Evolutionary conservation across 2,329 filamentous ascomycete species (phyloP).

Genomic region (Fusarium succisae): DNA sequence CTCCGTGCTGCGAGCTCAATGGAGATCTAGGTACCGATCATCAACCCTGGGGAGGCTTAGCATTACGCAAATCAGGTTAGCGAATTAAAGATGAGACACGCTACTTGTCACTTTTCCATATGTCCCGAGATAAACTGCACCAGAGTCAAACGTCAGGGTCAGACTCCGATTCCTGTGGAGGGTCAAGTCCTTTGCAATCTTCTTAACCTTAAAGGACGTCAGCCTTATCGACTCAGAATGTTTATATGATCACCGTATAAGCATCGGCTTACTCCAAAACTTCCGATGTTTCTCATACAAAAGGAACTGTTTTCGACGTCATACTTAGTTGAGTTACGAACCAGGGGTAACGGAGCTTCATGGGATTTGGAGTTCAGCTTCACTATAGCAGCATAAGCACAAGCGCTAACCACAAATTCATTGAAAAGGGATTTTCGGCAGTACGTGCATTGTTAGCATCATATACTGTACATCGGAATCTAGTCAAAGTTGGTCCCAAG

Average conservation of each 20-base stretch:
- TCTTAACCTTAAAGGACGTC: conserved; percentile 5
- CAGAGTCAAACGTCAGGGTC: conserved; percentile 8
- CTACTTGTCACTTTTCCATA: conserved; percentile 28
- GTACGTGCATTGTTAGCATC: neutral
- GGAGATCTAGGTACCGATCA: conserved; percentile 16
- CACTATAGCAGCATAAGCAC: neutral
- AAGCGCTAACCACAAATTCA: neutral
- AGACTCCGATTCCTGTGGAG: conserved; percentile 3
- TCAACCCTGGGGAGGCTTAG: conserved; percentile 12
- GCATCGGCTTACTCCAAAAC: neutral
- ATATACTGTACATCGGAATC: neutral
- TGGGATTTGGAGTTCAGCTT: neutral
- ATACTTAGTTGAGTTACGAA: neutral
- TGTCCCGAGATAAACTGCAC: neutral
- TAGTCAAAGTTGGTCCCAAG: neutral
- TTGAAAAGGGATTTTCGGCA: no score
- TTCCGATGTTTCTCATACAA: neutral
- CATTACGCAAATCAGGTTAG: conserved; percentile 24
- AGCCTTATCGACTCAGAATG: conserved; percentile 16
- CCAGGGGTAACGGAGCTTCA: neutral
- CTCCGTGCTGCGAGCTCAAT: neutral
- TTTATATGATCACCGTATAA: neutral
- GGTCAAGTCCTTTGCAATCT: conserved; percentile 10
- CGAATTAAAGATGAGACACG: conserved; percentile 28
- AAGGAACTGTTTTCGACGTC: conserved; percentile 3